Evolutionary conservation across 345 rosid genomes (phyloP).

Genomic region (Ceriops zippeliana): DNA sequence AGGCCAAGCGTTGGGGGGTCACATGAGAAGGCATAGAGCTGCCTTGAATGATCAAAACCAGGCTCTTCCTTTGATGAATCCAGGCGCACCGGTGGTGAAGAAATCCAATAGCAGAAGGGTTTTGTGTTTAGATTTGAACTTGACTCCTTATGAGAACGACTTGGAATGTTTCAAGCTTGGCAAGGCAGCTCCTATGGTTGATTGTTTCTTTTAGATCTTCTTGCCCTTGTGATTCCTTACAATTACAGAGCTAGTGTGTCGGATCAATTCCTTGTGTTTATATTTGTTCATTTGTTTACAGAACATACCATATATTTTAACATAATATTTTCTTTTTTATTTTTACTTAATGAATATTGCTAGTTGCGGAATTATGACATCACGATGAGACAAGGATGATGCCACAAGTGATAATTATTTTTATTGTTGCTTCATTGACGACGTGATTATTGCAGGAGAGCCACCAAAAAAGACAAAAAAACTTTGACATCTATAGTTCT

Average conservation of each 20-base stretch:
- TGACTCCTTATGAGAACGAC: slow-evolving; percentile 68
- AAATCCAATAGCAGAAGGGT: slow-evolving; percentile 44
- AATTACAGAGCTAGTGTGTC: neutral
- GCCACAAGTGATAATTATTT: neutral
- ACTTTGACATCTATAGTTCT: too few species aligned
- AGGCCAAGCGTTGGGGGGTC: slow-evolving; percentile 70
- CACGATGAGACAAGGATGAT: slow-evolving; percentile 8
- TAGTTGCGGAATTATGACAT: neutral
- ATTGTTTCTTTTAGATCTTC: slow-evolving; percentile 34
- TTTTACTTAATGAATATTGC: neutral
- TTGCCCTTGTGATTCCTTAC: neutral
- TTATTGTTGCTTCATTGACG: neutral
- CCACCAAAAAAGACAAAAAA: too few species aligned
- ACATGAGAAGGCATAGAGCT: slow-evolving; percentile 62
- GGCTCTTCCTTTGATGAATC: neutral
- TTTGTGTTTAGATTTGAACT: slow-evolving; percentile 57
- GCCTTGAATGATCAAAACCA: slow-evolving; percentile 17
- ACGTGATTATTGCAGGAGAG: neutral
- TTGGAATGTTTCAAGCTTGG: slow-evolving; percentile 38
- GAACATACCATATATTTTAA: neutral
- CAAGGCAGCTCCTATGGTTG: slow-evolving; percentile 26
- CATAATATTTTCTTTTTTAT: neutral
- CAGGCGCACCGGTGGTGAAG: slow-evolving; percentile 26
- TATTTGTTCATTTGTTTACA: slow-evolving; percentile 15
- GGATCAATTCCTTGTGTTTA: neutral